Conservation (phyloP, 768 basidiomycete genomes). For the Termitomyces sp. region DNA sequence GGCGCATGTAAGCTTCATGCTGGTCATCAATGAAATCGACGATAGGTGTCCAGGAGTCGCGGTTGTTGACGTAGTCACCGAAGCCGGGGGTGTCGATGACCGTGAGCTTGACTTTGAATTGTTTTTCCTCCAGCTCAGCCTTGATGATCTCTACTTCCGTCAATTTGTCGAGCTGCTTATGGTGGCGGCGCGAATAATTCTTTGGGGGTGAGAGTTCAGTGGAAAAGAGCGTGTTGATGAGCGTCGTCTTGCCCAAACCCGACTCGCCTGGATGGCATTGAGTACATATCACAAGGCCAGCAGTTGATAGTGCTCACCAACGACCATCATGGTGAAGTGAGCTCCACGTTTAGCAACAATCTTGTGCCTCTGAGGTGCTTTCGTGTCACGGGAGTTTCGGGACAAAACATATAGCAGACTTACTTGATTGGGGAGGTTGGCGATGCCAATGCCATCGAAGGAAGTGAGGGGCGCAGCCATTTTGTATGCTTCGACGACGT, state of each 20-base stretch:
- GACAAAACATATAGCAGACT: slow-evolving; percentile 17
- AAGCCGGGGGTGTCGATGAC: slow-evolving; percentile 99
- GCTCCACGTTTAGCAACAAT: slow-evolving; percentile 97
- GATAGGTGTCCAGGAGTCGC: slow-evolving; percentile 97
- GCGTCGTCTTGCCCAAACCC: slow-evolving; percentile 93
- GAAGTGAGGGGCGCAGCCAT: slow-evolving; percentile 45
- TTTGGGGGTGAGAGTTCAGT: slow-evolving; percentile 91
- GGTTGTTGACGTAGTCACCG: slow-evolving; percentile 99
- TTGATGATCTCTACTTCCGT: slow-evolving; percentile 99
- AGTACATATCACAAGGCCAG: slow-evolving; percentile 2
- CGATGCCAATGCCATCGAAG: slow-evolving; percentile 86
- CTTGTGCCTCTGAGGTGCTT: slow-evolving; percentile 80
- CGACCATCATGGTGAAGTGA: slow-evolving; percentile 99
- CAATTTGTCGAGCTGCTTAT: slow-evolving; percentile 97
- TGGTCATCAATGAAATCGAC: slow-evolving; percentile 98
- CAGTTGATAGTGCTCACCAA: slow-evolving; percentile 55
- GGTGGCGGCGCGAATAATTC: slow-evolving; percentile 85
- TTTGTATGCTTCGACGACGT: slow-evolving; percentile 22
- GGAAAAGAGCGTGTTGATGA: slow-evolving; percentile 98
- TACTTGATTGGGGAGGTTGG: slow-evolving; percentile 98
- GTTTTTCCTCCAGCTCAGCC: slow-evolving; percentile 97
- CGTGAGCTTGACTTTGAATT: slow-evolving; percentile 98
- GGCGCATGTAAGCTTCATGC: slow-evolving; percentile 93
- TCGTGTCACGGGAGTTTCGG: slow-evolving; percentile 23
- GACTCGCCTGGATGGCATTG: slow-evolving; percentile 69